Conservation (phyloP, 2,329 filamentous ascomycete species). For the Diaporthe citri region DNA sequence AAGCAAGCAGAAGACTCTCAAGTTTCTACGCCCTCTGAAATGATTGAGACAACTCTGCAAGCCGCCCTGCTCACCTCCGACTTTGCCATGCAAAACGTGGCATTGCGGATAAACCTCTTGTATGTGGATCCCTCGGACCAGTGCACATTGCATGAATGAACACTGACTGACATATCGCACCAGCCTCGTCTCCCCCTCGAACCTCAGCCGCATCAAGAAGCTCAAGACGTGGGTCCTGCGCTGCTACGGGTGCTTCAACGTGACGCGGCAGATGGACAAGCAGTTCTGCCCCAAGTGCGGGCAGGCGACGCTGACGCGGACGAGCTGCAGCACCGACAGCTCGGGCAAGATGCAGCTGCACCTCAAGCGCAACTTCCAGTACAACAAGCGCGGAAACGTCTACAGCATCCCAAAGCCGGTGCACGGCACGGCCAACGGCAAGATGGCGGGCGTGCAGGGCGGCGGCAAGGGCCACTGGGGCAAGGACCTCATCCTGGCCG, state of each 20-base stretch:
- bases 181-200: constrained; percentile 81
- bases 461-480: constrained; percentile 93
- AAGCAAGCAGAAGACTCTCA: constrained; percentile 77
- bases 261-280: constrained; percentile 84
- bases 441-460: constrained; percentile 69
- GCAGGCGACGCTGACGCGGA: constrained; percentile 85
- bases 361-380: constrained; percentile 95
- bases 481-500: constrained; percentile 83
- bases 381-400: constrained; percentile 92
- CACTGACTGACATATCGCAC: background rate
- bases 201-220: constrained; percentile 81
- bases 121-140: constrained; percentile 34
- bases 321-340: constrained; percentile 85
- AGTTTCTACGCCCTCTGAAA: constrained; percentile 59
- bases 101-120: constrained; percentile 89
- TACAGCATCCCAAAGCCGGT: constrained; percentile 94
- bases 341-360: constrained; percentile 87
- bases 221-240: constrained; percentile 91
- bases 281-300: constrained; percentile 96
- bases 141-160: background rate
- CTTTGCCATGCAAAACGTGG: constrained; percentile 98
- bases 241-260: constrained; percentile 93
- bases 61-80: constrained; percentile 95
- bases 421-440: constrained; percentile 83
- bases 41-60: constrained; percentile 77